Base-by-base conservation (phyloP, 169 alveolate genomes). In the Hammondia hammondi region DNA sequence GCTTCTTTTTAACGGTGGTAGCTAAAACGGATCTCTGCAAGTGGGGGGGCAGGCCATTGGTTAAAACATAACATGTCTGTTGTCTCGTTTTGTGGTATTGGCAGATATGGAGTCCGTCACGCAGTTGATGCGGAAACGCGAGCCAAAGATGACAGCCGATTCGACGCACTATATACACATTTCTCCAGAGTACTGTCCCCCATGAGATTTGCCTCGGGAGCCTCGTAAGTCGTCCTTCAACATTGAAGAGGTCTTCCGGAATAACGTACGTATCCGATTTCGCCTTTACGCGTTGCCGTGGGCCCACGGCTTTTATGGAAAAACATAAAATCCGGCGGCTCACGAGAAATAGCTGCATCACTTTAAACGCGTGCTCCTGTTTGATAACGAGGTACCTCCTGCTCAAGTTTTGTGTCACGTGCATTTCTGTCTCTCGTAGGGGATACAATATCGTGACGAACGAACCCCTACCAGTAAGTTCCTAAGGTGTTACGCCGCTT, bases 371-470 rank as follows among this genome's bases (percentile, higher is more conserved):
- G 19, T 14, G 61, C 61, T 52, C 61, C 61, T 52, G 61, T 52
- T 10, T 52, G 3, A 14, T 14, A 52, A 52, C 61, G 3, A 52
- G 19, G 19, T 52, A 3, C 61, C 19, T 0, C 19, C 61, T 52
- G 61, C 61, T 52, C 61, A 52, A 7, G 19, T 52, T 52, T 52
- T 14, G 24, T 52, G 61, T 52, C 61, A 52, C 24, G 19, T 14
- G 43, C 19, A 10, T 52, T 14, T n/a, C 46, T 21, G 17, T 43
- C 19, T 43, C 70, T n/a, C 37, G 90, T 52, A 82, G 90, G 72
- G 90, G 71, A 9, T 82, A 82, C 90, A 46, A 82, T 52, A 82
- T 82, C 35, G 37, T 82, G 39, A 82, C 90, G n/a, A 82, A 82
- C 37, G 90, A 39, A 35, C 90, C 61, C 3, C 90, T 82, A 19